Evolutionary conservation across 1,284 basidiomycete genomes (phyloP).

Genomic region (Malassezia cuniculi): DNA sequence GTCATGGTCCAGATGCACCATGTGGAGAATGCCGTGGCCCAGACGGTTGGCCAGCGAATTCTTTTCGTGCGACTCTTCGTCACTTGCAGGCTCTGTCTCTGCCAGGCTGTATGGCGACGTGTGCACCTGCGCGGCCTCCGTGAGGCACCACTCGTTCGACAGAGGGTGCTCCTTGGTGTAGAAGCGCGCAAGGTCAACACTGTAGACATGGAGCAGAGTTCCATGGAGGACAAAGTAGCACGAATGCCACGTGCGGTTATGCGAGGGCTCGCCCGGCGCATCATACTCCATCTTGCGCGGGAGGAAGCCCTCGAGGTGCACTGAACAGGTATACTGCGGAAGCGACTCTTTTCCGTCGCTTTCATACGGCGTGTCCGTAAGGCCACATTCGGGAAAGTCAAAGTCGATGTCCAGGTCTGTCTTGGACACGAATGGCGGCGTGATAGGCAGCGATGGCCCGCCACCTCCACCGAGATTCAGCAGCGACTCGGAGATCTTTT

Average conservation of each 20-base stretch:
- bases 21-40: too few relatives aligned
- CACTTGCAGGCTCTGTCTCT: background rate
- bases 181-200: constrained; percentile 47
- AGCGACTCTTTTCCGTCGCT: constrained; percentile 73
- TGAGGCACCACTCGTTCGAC: constrained; percentile 8
- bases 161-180: constrained; percentile 1
- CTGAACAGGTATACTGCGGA: constrained; percentile 69
- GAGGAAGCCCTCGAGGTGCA: constrained; percentile 72
- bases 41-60: too few relatives aligned
- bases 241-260: constrained; percentile 79
- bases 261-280: constrained; percentile 68
- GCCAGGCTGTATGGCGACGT: constrained; percentile 14
- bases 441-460: too few relatives aligned
- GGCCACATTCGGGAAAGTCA: too few relatives aligned
- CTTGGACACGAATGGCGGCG: too few relatives aligned
- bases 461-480: too few relatives aligned
- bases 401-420: too few relatives aligned
- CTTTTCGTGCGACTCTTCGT: too few relatives aligned
- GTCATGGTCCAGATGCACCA: too few relatives aligned
- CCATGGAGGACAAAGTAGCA: constrained; percentile 83
- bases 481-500: too few relatives aligned
- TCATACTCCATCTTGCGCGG: constrained; percentile 89
- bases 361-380: too few relatives aligned
- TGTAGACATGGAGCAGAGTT: constrained; percentile 73
- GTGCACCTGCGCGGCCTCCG: constrained; percentile 33